A percentile compares a stretch with the other conserved stretches of the same genome.
Evolutionary conservation across 2,329 filamentous ascomycete genomes (phyloP).

Genomic region (Trichoderma sp.): DNA sequence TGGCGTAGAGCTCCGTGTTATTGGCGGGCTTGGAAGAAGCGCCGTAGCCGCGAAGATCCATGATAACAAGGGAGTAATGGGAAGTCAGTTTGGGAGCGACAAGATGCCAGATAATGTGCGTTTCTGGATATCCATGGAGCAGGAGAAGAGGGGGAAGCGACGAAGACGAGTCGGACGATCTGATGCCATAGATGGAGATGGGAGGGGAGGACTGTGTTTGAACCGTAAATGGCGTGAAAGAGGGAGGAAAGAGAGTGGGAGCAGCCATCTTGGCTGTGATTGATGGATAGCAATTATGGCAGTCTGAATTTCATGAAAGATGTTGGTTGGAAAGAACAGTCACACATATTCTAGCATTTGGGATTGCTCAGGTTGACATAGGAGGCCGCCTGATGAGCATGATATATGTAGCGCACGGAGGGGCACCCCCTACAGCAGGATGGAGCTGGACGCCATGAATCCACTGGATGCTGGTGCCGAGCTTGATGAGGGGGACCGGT

Average conservation of each 20-base stretch:
- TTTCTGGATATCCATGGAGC: constrained; percentile 59
- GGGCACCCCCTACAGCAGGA: not conserved
- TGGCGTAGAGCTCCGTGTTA: constrained; percentile 46
- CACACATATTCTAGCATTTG: not conserved
- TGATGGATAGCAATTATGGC: not conserved
- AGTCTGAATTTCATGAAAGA: not conserved
- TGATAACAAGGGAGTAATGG: constrained; percentile 48
- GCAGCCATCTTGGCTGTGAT: not conserved
- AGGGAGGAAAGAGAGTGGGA: not conserved
- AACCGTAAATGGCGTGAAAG: constrained; percentile 18
- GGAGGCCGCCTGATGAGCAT: not conserved
- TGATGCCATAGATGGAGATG: constrained; percentile 22
- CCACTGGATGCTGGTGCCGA: not conserved
- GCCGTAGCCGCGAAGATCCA: constrained; percentile 59
- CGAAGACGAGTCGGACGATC: constrained; percentile 17
- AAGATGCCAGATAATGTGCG: constrained; percentile 56
- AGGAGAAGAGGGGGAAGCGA: constrained; percentile 50
- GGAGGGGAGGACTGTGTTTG: constrained; percentile 9
- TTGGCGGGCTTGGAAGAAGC: constrained; percentile 50
- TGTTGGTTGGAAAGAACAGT: not conserved
- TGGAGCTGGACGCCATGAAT: not conserved
- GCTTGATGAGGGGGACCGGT: not conserved
- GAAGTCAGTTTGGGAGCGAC: constrained; percentile 46
- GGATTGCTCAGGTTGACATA: not conserved
- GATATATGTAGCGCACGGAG: not conserved